A percentile compares a stretch with the other conserved stretches of the same genome.
phyloP scores from a whole-genome alignment of 164 flowering plant species.

The Echeveria elegans region DNA sequence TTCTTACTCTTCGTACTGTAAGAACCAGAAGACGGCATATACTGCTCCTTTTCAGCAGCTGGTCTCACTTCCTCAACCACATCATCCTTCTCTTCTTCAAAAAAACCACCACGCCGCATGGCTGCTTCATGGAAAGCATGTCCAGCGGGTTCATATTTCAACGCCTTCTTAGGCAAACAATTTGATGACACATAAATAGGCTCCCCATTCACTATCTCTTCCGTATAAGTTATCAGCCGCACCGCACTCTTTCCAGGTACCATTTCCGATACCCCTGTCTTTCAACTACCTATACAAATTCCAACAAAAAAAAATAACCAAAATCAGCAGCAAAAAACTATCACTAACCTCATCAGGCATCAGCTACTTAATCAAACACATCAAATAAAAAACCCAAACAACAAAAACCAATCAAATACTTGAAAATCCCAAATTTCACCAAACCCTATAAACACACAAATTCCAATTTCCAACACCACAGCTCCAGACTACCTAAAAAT shows the following conservation, averaged over 20 bases:
- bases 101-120: slow-evolving; percentile 48
- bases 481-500: background rate
- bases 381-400: no score
- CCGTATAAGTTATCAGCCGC: slow-evolving; percentile 50
- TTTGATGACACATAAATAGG: slow-evolving; percentile 73
- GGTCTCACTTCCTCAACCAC: slow-evolving; percentile 18
- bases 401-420: background rate
- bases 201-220: slow-evolving; percentile 62
- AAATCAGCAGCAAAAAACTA: no score
- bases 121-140: slow-evolving; percentile 74
- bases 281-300: no score
- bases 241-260: slow-evolving; percentile 13
- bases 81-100: slow-evolving; percentile 30
- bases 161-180: slow-evolving; percentile 60
- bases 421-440: background rate
- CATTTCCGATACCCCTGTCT: background rate
- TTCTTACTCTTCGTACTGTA: slow-evolving; percentile 78
- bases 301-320: no score
- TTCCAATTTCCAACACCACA: background rate
- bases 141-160: slow-evolving; percentile 71
- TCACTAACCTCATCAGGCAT: no score
- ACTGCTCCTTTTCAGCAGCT: slow-evolving; percentile 39
- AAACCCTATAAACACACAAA: background rate
- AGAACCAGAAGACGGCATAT: slow-evolving; percentile 54
- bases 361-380: no score